Conservation (phyloP, 23 red algal species). For the Porphyridium purpureum region DNA sequence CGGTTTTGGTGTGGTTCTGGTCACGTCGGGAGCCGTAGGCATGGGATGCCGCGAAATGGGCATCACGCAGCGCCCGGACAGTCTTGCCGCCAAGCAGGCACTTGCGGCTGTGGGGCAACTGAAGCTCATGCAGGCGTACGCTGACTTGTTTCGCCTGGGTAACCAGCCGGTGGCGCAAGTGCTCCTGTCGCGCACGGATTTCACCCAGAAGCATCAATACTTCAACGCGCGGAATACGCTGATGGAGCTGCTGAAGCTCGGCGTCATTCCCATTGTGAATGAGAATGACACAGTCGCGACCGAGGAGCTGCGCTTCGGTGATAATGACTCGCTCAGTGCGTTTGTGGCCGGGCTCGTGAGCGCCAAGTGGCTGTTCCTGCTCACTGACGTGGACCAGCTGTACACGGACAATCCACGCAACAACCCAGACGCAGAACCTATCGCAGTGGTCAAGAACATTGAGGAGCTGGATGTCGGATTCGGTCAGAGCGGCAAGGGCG, state of each 20-base stretch:
- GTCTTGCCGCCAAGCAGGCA: conserved; percentile 59
- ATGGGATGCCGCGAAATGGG: conserved; percentile 76
- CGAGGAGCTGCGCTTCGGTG: conserved; percentile 69
- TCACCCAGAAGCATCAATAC: conserved; percentile 73
- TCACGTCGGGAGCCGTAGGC: conserved; percentile 90
- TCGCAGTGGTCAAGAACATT: conserved; percentile 52
- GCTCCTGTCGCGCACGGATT: conserved; percentile 62
- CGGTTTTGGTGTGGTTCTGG: conserved; percentile 63
- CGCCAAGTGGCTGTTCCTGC: conserved; percentile 89
- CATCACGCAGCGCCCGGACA: conserved; percentile 29
- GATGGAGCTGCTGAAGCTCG: conserved; percentile 51
- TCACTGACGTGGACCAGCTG: conserved; percentile 93
- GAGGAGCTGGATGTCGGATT: conserved; percentile 5
- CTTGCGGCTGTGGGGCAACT: conserved; percentile 86
- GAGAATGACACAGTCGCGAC: conserved; percentile 70
- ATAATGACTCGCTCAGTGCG: conserved; percentile 75
- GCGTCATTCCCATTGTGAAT: conserved; percentile 78
- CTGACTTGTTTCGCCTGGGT: conserved; percentile 58
- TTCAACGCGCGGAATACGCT: conserved; percentile 78
- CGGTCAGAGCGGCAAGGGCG: conserved; percentile 3
- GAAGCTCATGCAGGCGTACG: conserved; percentile 83
- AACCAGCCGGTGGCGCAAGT: conserved; percentile 75
- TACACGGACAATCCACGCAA: conserved; percentile 78
- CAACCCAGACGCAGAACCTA: conserved; percentile 47
- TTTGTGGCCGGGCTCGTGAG: conserved; percentile 66